Evolutionary conservation across 2,329 filamentous ascomycete species (phyloP).

Genomic region (Colletotrichum cordylinicola): DNA sequence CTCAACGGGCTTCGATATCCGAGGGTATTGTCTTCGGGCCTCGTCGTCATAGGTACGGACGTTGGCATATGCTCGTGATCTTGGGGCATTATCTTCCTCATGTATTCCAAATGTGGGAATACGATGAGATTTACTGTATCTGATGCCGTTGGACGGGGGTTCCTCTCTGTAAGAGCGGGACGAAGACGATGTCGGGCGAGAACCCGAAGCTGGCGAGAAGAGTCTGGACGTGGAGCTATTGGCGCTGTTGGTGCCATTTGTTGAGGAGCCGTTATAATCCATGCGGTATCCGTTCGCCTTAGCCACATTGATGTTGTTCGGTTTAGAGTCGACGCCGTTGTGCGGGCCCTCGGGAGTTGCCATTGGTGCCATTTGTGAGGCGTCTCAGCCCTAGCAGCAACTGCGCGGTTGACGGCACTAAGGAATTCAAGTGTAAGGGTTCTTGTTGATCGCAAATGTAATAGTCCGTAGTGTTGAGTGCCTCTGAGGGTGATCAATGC

Average conservation of each 20-base stretch:
- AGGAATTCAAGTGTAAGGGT: background rate
- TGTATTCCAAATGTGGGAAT: constrained; percentile 32
- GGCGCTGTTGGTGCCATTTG: background rate
- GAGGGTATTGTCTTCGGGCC: constrained; percentile 45
- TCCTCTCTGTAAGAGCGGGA: constrained; percentile 21
- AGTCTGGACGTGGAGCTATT: constrained; percentile 6
- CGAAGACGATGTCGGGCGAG: constrained; percentile 9
- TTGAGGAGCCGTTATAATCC: background rate
- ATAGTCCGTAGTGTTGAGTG: background rate
- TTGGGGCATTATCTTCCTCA: constrained; percentile 39
- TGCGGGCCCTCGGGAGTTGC: background rate
- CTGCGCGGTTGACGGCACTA: background rate
- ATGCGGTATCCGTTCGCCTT: constrained; percentile 6
- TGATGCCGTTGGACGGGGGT: constrained; percentile 20
- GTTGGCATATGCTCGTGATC: constrained; percentile 33
- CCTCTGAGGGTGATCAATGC: background rate
- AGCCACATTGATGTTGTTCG: constrained; percentile 2
- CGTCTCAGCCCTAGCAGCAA: background rate
- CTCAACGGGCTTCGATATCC: constrained; percentile 62
- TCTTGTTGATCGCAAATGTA: background rate
- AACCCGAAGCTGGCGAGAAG: constrained; percentile 13
- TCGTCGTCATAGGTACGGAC: constrained; percentile 31
- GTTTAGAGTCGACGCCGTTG: background rate
- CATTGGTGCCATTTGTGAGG: constrained; percentile 15
- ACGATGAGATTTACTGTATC: constrained; percentile 27